Evolutionary conservation across 768 basidiomycete genomes (phyloP).

Genomic region (Fomitopsis pulvina): DNA sequence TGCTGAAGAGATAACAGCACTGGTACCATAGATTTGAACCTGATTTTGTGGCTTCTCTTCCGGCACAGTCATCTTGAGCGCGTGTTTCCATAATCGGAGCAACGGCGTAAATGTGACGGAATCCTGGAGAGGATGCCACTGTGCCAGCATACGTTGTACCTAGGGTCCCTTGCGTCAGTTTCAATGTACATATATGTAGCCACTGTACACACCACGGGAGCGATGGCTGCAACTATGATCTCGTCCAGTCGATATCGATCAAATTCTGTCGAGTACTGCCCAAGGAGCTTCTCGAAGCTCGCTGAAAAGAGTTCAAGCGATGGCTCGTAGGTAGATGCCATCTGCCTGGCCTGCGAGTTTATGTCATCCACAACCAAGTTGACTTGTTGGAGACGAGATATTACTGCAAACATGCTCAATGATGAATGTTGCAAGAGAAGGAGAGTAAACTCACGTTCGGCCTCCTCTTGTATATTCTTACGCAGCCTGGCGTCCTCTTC

Average conservation of each 20-base stretch:
- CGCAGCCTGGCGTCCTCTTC: conserved; percentile 66
- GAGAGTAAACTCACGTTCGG: conserved; percentile 48
- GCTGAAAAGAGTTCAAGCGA: conserved; percentile 70
- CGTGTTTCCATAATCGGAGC: conserved; percentile 65
- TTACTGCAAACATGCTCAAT: conserved; percentile 41
- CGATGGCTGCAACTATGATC: conserved; percentile 87
- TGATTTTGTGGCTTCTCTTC: conserved; percentile 39
- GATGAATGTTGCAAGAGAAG: not conserved
- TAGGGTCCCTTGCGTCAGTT: conserved; percentile 17
- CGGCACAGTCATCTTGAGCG: conserved; percentile 48
- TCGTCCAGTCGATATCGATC: conserved; percentile 80
- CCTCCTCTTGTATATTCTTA: conserved; percentile 69
- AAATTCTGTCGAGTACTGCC: conserved; percentile 68
- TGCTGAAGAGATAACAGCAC: conserved; percentile 24
- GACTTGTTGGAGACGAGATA: conserved; percentile 70
- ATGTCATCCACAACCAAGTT: conserved; percentile 73
- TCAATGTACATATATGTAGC: not conserved
- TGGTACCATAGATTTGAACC: conserved; percentile 53
- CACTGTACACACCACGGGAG: conserved; percentile 51
- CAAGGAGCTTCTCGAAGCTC: conserved; percentile 64
- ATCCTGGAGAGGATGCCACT: conserved; percentile 83
- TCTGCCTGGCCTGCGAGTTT: conserved; percentile 53
- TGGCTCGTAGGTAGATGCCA: conserved; percentile 59
- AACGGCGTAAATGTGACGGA: conserved; percentile 57
- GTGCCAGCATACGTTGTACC: conserved; percentile 64